Evolutionary conservation across 345 rosid species (phyloP), one percentile per base, ranked within the genome.

Genomic region (Hibiscus syriacus): DNA sequence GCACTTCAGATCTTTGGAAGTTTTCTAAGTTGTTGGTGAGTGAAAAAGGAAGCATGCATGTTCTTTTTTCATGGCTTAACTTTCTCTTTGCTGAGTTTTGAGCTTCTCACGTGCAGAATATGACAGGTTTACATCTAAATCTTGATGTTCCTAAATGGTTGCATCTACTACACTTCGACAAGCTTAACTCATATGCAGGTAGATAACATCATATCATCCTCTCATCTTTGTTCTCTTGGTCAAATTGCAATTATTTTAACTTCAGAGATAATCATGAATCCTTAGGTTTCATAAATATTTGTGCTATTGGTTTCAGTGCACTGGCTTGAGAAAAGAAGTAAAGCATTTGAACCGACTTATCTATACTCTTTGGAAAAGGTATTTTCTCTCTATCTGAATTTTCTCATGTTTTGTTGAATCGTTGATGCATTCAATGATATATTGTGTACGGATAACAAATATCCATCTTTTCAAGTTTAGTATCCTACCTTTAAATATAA

Each of bases 361-460:
- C 71, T 94, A 57, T 94, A 92, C 80, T 88, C 97, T 41, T 85
- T 82, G 86, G 98, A 94, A 72, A 94, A 95, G 97, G 99, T 94
- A 71, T 67, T 26, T 36, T 54, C 64, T 72, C 23, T 58, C 49
- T 61, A 25, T 34, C 22, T 48, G 30, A 62, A n/a, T 30, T n/a
- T 67, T 53, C 29, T 64, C 20, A 38, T 39, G 0, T 13, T 17
- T 50, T 30, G 20, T 32, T 57, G 36, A 57, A 54, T 19, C 5
- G 70, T 70, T 57, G 45, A 30, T 70, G 36, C 36, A 20, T 58
- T 55, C 4, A 26, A 27, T 29, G 65, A 65, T 62, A 27, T 17
- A 34, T 39, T 58, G 38, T 19, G 36, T 13, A 9, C 14, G 32
- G 36, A 20, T 49, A 39, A 46, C 13, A 36, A n/a, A 58, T 56